These are phyloP conservation scores for Atkinsonella hypoxylon DNA, from an alignment of 2,329 filamentous ascomycete species.

Conservation along the genomic window DNA sequence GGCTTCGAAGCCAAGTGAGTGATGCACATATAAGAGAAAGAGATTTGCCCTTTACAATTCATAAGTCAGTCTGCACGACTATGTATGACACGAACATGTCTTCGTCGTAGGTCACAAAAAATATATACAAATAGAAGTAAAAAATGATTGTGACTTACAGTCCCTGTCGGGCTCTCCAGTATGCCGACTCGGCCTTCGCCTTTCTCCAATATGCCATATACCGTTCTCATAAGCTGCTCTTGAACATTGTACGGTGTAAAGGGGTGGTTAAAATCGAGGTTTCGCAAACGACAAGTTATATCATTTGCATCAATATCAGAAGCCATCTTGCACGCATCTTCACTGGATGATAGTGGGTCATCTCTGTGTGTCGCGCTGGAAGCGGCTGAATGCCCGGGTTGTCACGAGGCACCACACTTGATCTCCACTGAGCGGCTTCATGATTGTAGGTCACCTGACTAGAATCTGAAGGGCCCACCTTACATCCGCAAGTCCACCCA, in stretches of 20 bases:
- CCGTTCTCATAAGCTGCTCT: slow-evolving; percentile 71
- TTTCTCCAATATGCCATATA: slow-evolving; percentile 64
- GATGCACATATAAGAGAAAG: slow-evolving; percentile 82
- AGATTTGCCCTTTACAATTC: slow-evolving; percentile 58
- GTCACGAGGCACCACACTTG: neutral
- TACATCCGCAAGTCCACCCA: slow-evolving; percentile 1
- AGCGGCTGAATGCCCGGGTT: neutral
- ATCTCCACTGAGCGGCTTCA: neutral
- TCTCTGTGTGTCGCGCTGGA: neutral
- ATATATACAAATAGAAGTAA: neutral
- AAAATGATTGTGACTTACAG: slow-evolving; percentile 25
- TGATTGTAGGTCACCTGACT: slow-evolving; percentile 19
- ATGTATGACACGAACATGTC: neutral
- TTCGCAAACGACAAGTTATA: slow-evolving; percentile 14
- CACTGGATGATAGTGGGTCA: neutral
- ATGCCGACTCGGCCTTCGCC: slow-evolving; percentile 69
- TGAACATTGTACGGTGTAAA: slow-evolving; percentile 83
- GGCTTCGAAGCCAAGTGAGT: slow-evolving; percentile 78
- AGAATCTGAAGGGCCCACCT: neutral
- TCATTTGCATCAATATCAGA: slow-evolving; percentile 6
- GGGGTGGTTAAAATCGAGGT: slow-evolving; percentile 68
- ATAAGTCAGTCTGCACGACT: neutral
- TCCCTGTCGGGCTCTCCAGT: slow-evolving; percentile 87
- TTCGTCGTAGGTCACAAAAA: neutral
- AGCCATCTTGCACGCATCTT: slow-evolving; percentile 6